A percentile compares a stretch with the other conserved stretches of the same genome.
phyloP scores from a whole-genome alignment of 768 basidiomycete genomes.

The Asterophora lycoperdoides region DNA sequence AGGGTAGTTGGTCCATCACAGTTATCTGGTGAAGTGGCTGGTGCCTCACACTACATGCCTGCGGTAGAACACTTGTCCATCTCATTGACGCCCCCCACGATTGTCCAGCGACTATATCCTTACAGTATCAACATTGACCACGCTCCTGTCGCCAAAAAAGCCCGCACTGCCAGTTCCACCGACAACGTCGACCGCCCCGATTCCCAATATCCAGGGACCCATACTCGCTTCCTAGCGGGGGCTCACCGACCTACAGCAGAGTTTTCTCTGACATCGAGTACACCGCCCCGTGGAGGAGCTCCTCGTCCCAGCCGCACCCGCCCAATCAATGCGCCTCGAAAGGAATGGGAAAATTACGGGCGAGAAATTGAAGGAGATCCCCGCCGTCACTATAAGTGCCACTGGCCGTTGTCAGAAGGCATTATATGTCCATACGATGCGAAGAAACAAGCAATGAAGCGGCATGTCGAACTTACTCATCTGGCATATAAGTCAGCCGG shows the following conservation, averaged over 20 bases:
- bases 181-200: neutral
- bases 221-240: neutral
- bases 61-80: neutral
- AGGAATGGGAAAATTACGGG: constrained; percentile 15
- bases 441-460: constrained; percentile 21
- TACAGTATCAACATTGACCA: neutral
- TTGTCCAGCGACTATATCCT: neutral
- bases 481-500: constrained; percentile 15
- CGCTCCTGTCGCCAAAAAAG: constrained; percentile 3
- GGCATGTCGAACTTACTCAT: constrained; percentile 22
- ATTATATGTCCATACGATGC: constrained; percentile 14
- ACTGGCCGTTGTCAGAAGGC: constrained; percentile 7
- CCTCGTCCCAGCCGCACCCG: neutral
- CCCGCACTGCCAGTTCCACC: neutral
- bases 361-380: neutral
- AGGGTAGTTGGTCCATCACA: neutral
- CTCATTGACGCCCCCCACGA: neutral
- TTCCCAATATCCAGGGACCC: neutral
- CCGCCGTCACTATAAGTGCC: constrained; percentile 11
- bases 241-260: too few species aligned
- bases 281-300: neutral
- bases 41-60: neutral
- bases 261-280: neutral
- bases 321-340: neutral
- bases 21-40: neutral